Evolutionary conservation across 306 rosid genomes (phyloP).

Genomic region (Sphenostylis stenocarpa): DNA sequence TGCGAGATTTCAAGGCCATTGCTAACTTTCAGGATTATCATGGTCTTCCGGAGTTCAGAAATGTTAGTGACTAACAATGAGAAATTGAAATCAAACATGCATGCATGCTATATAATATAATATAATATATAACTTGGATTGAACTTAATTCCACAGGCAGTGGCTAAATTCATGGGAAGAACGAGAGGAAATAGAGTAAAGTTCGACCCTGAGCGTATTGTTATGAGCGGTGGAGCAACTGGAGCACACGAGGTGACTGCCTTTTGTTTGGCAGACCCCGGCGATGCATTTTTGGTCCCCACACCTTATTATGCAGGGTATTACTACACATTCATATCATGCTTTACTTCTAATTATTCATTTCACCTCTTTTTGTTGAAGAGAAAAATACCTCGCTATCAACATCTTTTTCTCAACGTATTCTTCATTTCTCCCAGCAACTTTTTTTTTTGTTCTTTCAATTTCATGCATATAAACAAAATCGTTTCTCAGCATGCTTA

Average conservation of each 20-base stretch:
- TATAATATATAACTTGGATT: background rate
- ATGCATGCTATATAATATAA: no score
- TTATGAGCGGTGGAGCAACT: conserved; percentile 93
- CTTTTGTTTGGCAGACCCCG: conserved; percentile 85
- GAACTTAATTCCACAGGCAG: conserved; percentile 51
- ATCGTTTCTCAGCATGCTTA: no score
- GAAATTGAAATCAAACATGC: background rate
- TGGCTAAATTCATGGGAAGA: conserved; percentile 76
- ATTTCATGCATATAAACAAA: no score
- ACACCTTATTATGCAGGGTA: conserved; percentile 90
- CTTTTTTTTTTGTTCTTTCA: no score
- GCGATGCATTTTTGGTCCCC: conserved; percentile 81
- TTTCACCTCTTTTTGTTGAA: no score
- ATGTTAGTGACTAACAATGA: conserved; percentile 43
- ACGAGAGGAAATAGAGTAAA: conserved; percentile 68
- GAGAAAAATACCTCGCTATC: no score
- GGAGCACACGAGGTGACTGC: conserved; percentile 80
- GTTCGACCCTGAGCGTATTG: conserved; percentile 73
- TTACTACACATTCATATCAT: background rate
- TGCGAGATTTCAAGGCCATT: conserved; percentile 47
- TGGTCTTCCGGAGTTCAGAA: conserved; percentile 73
- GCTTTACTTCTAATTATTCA: no score
- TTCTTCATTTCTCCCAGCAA: no score
- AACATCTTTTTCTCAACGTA: no score
- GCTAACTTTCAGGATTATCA: conserved; percentile 86